Evolutionary conservation across 1,139 yeast genomes (phyloP), one percentile per base, ranked within the genome.

Genomic region (Sugiyamaella japonica): DNA sequence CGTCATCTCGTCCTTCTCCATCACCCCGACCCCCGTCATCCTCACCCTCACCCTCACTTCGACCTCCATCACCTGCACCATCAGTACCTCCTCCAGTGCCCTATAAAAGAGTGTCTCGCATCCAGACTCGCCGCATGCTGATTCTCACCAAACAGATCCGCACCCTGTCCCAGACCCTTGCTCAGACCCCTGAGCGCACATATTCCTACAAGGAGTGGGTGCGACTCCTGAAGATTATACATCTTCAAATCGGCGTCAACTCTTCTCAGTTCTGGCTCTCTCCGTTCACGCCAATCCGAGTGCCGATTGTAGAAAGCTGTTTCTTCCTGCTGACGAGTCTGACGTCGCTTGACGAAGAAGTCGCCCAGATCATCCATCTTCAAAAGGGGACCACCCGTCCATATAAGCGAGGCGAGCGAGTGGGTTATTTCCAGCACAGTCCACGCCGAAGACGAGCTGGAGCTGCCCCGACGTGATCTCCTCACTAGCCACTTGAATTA

Each of bases 221-320:
- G 7, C 64, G 68, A 10, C 65, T 79, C 48, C 62, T 72, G 48
- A 57, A 58, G 12, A 57, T 73, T 10, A 55, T 70, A 9, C 66
- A 63, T 10, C 59, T 71, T 2, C 65, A 67, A 9, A 62, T 63
- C 4, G 57, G 59, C 0, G 67, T 68, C 0, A 59, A 59, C 1
- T 56, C 64, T 0, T 59, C 63, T 0, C 64, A 67, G 53, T 74
- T 66, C 58, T 85, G 90, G 90, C 62, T 85, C 2, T 75, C 85
- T 7, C 83, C 82, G 2, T 66, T 69, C 2, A 83, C 90, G 1
- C 95, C 95, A 0, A 69, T 86, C 37, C 73, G 86, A 46, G 79
- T 79, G 51, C 93, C 93, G 0, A 70, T 85, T 42, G 79, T 77
- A 59, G 90, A 88, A 64, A 83, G 89, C 0, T 79, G 82, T 56